These are phyloP conservation scores for Epichloe uncinata DNA, from an alignment of 2,329 filamentous ascomycete genomes.

Conservation along the genomic window DNA sequence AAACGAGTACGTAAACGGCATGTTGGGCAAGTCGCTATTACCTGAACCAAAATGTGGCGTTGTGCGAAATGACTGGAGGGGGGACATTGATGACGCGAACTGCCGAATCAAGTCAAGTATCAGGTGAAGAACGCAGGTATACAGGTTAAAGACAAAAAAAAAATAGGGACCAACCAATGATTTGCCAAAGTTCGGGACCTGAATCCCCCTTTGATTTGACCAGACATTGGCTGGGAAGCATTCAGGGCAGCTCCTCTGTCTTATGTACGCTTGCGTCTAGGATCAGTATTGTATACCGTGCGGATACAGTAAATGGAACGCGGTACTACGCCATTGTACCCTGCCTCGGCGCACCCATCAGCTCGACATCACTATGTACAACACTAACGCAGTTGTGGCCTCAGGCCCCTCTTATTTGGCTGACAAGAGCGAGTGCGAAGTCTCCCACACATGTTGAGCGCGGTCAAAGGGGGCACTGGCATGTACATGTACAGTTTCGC, in stretches of 20 bases:
- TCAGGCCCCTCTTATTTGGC: too few relatives aligned
- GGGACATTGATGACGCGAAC: neutral
- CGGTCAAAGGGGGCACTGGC: neutral
- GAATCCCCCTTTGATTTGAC: neutral
- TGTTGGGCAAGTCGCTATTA: neutral
- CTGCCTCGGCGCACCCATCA: slow-evolving; percentile 23
- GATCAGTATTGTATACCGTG: slow-evolving; percentile 23
- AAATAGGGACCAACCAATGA: neutral
- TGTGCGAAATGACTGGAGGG: neutral
- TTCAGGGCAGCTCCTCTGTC: neutral
- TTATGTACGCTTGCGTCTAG: neutral
- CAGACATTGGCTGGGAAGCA: neutral
- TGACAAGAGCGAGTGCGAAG: neutral
- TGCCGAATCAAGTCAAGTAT: neutral
- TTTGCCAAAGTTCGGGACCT: neutral
- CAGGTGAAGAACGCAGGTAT: neutral
- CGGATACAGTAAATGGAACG: slow-evolving; percentile 7
- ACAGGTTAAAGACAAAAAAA: neutral
- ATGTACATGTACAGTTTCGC: neutral
- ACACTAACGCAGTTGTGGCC: too few relatives aligned
- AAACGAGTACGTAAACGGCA: neutral
- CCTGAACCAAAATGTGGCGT: neutral
- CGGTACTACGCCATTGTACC: slow-evolving; percentile 23
- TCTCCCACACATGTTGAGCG: neutral
- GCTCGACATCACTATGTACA: slow-evolving; percentile 11